These are phyloP conservation scores for Paragyromitra xinjiangensis DNA, from an alignment of 495 filamentous ascomycete genomes.

Conservation along the genomic window DNA sequence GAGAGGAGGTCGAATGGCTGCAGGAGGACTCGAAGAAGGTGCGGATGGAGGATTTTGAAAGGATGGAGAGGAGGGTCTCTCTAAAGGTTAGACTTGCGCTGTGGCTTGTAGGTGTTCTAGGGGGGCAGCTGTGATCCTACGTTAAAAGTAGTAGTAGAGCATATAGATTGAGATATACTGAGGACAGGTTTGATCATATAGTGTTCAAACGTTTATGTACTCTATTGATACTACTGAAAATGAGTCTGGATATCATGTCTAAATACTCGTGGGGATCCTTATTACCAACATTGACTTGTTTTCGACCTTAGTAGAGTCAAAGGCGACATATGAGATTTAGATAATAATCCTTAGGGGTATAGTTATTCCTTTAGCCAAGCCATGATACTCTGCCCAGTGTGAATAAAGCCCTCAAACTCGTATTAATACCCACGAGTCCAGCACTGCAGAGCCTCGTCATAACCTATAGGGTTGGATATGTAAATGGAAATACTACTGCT, in stretches of 20 bases:
- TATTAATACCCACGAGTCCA: background rate
- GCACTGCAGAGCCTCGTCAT: too few species aligned
- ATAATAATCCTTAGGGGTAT: background rate
- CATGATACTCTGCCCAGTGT: background rate
- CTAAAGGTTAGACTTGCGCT: constrained; percentile 87
- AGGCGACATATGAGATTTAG: background rate
- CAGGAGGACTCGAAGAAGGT: constrained; percentile 73
- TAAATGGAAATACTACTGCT: too few species aligned
- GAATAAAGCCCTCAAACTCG: background rate
- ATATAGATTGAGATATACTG: background rate
- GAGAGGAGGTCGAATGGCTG: constrained; percentile 80
- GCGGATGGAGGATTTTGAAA: constrained; percentile 77
- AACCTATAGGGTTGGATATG: too few species aligned
- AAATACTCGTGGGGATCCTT: too few species aligned
- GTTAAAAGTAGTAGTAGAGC: background rate
- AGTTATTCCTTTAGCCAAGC: background rate
- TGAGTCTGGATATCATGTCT: too few species aligned
- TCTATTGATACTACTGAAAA: too few species aligned
- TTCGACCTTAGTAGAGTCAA: background rate
- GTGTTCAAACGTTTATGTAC: background rate
- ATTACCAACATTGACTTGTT: background rate
- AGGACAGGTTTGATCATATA: background rate
- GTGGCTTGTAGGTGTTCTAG: constrained; percentile 69
- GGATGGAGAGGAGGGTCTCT: constrained; percentile 80
- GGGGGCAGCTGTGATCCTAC: constrained; percentile 47